phyloP scores from a whole-genome alignment of 2,329 filamentous ascomycete genomes.

The Nannizziopsis arthrosporioides region DNA sequence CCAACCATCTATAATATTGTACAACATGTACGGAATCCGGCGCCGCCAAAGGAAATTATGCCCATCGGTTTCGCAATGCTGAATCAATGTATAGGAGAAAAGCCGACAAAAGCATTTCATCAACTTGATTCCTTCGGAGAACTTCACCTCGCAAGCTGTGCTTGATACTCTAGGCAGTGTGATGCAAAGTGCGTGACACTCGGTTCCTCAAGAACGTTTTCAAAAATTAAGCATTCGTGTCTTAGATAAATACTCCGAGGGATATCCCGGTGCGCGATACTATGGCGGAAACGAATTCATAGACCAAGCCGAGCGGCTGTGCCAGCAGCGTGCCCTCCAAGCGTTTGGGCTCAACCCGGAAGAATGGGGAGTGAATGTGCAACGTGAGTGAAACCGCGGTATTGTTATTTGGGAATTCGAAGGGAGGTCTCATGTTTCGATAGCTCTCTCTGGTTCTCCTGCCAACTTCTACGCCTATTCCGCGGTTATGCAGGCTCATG shows the following conservation, averaged over 20 bases:
- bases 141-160: slow-evolving; percentile 88
- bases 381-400: slow-evolving; percentile 43
- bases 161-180: slow-evolving; percentile 84
- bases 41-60: not conserved
- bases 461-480: slow-evolving; percentile 79
- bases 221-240: slow-evolving; percentile 21
- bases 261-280: slow-evolving; percentile 90
- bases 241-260: slow-evolving; percentile 92
- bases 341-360: slow-evolving; percentile 71
- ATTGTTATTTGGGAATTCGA: slow-evolving; percentile 3
- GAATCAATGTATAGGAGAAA: slow-evolving; percentile 61
- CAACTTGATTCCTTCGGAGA: slow-evolving; percentile 90
- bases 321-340: slow-evolving; percentile 79
- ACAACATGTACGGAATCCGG: slow-evolving; percentile 54
- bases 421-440: not conserved
- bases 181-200: slow-evolving; percentile 65
- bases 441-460: slow-evolving; percentile 70
- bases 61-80: not conserved
- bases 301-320: slow-evolving; percentile 76
- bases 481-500: slow-evolving; percentile 88
- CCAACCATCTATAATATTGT: slow-evolving; percentile 79
- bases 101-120: slow-evolving; percentile 94
- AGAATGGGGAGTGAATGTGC: slow-evolving; percentile 95
- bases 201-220: not conserved
- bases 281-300: slow-evolving; percentile 97